Evolutionary conservation across 441 rosid species (phyloP).

Genomic region (Adansonia rubrostipa): DNA sequence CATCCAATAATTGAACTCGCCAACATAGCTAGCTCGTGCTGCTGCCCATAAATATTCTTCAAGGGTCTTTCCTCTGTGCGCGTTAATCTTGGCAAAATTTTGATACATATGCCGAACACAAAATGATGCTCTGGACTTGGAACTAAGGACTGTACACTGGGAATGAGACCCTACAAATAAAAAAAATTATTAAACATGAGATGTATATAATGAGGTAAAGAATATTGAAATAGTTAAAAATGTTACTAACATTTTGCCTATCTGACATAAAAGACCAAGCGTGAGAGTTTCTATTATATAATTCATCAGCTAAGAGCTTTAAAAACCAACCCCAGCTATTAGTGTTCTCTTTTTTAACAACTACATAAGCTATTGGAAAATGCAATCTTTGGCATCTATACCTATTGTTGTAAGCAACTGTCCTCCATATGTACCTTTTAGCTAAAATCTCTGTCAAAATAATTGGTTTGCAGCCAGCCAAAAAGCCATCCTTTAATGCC

Average conservation of each 20-base stretch:
- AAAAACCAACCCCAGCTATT: not conserved
- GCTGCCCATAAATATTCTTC: not conserved
- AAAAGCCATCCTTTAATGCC: not conserved
- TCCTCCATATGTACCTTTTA: not conserved
- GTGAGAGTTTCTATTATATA: not conserved
- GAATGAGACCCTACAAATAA: not conserved
- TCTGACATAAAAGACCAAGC: not conserved
- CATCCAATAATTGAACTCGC: not conserved
- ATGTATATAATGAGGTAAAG: not conserved
- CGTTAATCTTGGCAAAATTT: not conserved
- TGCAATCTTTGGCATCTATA: slow-evolving; percentile 3
- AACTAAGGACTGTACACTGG: not conserved
- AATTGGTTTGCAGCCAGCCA: not conserved
- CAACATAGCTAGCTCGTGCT: not conserved
- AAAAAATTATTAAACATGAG: not conserved
- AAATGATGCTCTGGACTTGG: not conserved
- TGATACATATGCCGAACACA: not conserved
- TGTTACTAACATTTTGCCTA: not conserved
- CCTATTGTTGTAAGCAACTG: not conserved
- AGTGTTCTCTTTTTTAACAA: not conserved
- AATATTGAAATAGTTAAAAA: not conserved
- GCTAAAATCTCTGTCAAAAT: not conserved
- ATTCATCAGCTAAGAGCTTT: not conserved
- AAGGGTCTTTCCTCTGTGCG: not conserved
- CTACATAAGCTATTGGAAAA: not conserved